Percentiles rank a stretch among this genome's conserved stretches.
Conservation (phyloP, 345 rosid genomes). For the Cochlearia excelsa region DNA sequence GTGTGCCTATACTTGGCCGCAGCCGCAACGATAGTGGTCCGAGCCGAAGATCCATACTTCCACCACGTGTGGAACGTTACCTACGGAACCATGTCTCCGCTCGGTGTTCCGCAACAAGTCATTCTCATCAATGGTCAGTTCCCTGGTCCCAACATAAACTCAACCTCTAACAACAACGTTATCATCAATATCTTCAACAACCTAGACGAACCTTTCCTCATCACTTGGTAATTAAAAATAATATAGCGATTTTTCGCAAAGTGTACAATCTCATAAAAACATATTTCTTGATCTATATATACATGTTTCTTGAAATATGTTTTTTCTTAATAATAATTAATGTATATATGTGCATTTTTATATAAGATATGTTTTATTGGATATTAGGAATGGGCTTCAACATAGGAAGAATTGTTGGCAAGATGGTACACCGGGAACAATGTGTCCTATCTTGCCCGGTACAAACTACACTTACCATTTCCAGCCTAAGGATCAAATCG, state of each 20-base stretch:
- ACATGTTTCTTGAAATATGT: no score
- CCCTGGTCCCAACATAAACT: slow-evolving; percentile 73
- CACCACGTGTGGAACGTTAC: slow-evolving; percentile 72
- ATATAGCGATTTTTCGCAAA: no score
- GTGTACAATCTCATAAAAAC: neutral
- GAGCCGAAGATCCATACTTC: slow-evolving; percentile 67
- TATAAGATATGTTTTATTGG: neutral
- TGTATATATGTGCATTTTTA: no score
- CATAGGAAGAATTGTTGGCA: slow-evolving; percentile 86
- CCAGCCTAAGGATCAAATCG: slow-evolving; percentile 92
- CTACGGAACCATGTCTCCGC: slow-evolving; percentile 70
- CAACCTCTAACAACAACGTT: slow-evolving; percentile 30
- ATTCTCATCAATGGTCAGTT: slow-evolving; percentile 73
- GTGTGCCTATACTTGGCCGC: slow-evolving; percentile 41
- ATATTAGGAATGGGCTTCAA: slow-evolving; percentile 66
- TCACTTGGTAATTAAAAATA: slow-evolving; percentile 46
- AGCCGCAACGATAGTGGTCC: slow-evolving; percentile 36
- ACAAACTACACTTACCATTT: slow-evolving; percentile 68
- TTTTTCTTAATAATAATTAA: no score
- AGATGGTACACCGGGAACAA: slow-evolving; percentile 68
- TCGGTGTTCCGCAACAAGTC: slow-evolving; percentile 68
- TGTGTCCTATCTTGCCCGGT: slow-evolving; percentile 69
- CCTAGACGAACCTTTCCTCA: slow-evolving; percentile 74
- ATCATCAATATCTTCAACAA: slow-evolving; percentile 69
- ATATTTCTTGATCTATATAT: neutral